Evolutionary conservation across 1,284 basidiomycete genomes (phyloP).

Genomic region (Cutaneotrichosporon sp.): DNA sequence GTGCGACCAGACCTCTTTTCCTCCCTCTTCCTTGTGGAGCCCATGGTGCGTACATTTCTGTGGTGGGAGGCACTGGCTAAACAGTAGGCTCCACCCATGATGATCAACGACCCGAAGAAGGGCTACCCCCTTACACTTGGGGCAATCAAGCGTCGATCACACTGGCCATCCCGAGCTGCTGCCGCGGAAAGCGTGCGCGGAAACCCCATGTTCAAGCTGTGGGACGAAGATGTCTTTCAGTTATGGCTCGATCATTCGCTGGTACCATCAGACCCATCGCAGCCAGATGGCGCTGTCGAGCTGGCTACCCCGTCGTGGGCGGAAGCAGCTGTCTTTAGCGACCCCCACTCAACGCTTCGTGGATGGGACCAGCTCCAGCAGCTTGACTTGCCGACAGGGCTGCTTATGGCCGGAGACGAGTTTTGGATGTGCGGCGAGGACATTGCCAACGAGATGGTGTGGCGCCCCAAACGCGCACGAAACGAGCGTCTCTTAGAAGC

Average conservation of each 20-base stretch:
- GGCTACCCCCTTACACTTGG: constrained; percentile 35
- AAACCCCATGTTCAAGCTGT: constrained; percentile 40
- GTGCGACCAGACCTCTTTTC: constrained; percentile 64
- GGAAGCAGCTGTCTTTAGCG: constrained; percentile 35
- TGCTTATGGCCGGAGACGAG: constrained; percentile 34
- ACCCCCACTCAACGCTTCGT: constrained; percentile 23
- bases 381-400: constrained; percentile 28
- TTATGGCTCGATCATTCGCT: constrained; percentile 65
- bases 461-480: constrained; percentile 22
- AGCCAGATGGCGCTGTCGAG: constrained; percentile 18
- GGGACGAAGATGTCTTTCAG: constrained; percentile 60
- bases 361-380: constrained; percentile 36
- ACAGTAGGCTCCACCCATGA: constrained; percentile 22
- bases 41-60: constrained; percentile 50
- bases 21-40: constrained; percentile 71
- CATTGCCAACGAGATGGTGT: constrained; percentile 26
- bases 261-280: constrained; percentile 36
- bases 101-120: constrained; percentile 11
- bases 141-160: constrained; percentile 60
- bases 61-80: background rate
- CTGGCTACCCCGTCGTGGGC: constrained; percentile 36
- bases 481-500: constrained; percentile 34
- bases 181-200: constrained; percentile 56
- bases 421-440: constrained; percentile 22
- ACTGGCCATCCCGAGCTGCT: constrained; percentile 59